Base-by-base conservation (phyloP, 1,139 yeast species). In the Yamadazyma dushanensis region DNA sequence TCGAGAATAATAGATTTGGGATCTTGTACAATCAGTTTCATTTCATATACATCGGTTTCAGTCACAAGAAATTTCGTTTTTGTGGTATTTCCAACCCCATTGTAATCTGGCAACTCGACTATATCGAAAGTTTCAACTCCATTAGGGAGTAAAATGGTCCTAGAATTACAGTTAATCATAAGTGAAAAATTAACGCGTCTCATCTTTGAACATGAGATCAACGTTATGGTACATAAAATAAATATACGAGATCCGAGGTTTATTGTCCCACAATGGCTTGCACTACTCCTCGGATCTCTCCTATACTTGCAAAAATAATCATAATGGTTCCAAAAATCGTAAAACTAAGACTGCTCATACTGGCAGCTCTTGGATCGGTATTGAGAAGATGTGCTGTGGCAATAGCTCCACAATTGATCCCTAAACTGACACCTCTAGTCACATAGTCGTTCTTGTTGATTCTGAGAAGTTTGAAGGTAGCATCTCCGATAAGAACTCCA, bases 351-450 rank as follows among this genome's bases (percentile, higher is more conserved):
- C 84, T 75, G 40, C 87, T 78, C 71, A 85, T 77, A 6, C 89
- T 86, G 1, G 90, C 90, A 14, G 94, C 92, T 45, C 94, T 64
- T 4, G 94, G 87, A 50, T 84, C 90, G 23, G 72, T 70, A 20
- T 74, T 76, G 23, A 85, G 59, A 34, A 85, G 61, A 55, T 83
- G 84, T 0, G 92, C 92, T 3, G 94, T 83, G 1, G 89, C 88
- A 35, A 85, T 82, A 1, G 95, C 95, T 5, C 90, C 87, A 50
- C 90, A 82, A 51, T 82, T 83, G 34, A 83, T 73, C 2, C 95
- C 95, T 36, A 84, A 60, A 1, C 87, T 78, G 11, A 84, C 78
- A 1, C 95, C 95, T 44, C 90, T 61, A 0, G 90, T 81, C 5
- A 85, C 81, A 51, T 76, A 85, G 54, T 85, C 94, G 49, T 76